phyloP scores from a whole-genome alignment of 768 basidiomycete species.

The Naganishia antarctica region DNA sequence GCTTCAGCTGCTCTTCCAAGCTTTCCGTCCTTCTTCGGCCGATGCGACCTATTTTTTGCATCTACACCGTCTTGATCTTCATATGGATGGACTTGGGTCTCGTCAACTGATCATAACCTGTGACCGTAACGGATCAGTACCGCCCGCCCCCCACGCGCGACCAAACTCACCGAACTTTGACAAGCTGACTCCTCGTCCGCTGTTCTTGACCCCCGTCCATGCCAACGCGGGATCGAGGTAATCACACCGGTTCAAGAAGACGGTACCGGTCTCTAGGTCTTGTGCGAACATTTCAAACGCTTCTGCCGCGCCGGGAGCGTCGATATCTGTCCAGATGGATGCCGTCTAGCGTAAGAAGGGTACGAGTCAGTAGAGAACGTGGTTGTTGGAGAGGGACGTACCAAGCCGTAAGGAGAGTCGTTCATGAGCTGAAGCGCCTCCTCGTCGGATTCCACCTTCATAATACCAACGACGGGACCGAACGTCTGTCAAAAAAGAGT shows the following conservation, averaged over 20 bases:
- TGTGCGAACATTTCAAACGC: conserved; percentile 67
- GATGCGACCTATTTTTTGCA: not conserved
- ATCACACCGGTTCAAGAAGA: conserved; percentile 87
- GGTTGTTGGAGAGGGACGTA: conserved; percentile 30
- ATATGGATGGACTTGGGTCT: conserved; percentile 48
- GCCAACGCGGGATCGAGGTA: conserved; percentile 84
- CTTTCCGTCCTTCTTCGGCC: not conserved
- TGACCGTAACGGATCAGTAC: not conserved
- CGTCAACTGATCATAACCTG: conserved; percentile 47
- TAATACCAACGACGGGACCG: conserved; percentile 87
- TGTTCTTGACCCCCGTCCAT: conserved; percentile 93
- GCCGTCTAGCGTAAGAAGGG: conserved; percentile 58
- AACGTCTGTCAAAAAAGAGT: no score
- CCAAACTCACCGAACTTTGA: conserved; percentile 65
- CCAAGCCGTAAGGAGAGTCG: conserved; percentile 85
- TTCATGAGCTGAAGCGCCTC: conserved; percentile 91
- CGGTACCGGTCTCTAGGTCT: conserved; percentile 79
- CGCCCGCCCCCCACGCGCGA: not conserved
- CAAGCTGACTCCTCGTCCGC: conserved; percentile 82
- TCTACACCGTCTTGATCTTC: conserved; percentile 34
- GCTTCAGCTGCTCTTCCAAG: no score
- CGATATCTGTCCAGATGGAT: conserved; percentile 82
- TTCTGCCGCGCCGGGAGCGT: conserved; percentile 59
- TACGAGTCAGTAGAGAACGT: not conserved
- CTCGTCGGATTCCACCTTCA: conserved; percentile 75